These are phyloP conservation scores for Gracilaria gracilis DNA, from an alignment of 23 red algal genomes.

Conservation along the genomic window DNA sequence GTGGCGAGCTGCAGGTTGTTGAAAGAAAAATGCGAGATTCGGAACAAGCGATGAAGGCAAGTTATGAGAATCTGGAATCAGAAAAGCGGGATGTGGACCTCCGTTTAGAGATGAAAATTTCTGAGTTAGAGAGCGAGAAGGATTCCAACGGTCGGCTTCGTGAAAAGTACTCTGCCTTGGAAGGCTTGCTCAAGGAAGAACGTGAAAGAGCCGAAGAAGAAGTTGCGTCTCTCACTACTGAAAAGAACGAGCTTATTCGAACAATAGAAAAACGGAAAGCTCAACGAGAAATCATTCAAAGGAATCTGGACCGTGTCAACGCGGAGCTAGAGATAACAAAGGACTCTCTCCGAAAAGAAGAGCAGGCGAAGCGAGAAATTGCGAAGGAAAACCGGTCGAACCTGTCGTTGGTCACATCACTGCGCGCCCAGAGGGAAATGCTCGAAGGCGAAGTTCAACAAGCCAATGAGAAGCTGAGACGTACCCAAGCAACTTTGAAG, in stretches of 20 bases:
- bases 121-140: constrained; percentile 6
- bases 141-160: background rate
- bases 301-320: background rate
- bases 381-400: constrained; percentile 31
- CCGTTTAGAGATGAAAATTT: background rate
- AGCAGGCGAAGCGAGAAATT: background rate
- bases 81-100: constrained; percentile 1
- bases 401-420: constrained; percentile 4
- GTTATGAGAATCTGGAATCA: background rate
- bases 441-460: background rate
- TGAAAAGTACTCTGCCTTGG: constrained; percentile 1
- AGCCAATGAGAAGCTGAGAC: background rate
- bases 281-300: constrained; percentile 19
- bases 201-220: background rate
- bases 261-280: constrained; percentile 12
- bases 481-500: constrained; percentile 11
- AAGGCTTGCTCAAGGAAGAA: background rate
- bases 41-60: constrained; percentile 25
- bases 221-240: constrained; percentile 7
- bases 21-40: constrained; percentile 43
- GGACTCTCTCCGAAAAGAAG: constrained; percentile 10
- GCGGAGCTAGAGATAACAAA: constrained; percentile 5
- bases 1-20: constrained; percentile 17
- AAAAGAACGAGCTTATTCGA: constrained; percentile 21
- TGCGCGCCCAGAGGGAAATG: constrained; percentile 18